Conservation (phyloP, 1,284 basidiomycete species). For the Singerocomus inundabilis region DNA sequence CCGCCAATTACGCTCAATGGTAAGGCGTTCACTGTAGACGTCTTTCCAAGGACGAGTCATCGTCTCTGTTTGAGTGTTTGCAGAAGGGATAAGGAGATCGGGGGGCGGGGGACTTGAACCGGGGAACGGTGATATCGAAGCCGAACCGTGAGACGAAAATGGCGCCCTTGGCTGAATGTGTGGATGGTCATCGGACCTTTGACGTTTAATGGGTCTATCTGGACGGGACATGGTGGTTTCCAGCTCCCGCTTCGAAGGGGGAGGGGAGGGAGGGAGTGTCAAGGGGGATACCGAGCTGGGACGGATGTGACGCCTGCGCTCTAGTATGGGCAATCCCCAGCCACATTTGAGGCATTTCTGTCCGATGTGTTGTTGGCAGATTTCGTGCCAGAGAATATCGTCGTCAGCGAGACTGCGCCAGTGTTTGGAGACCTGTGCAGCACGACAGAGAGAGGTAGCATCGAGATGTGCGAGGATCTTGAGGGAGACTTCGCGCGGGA, state of each 20-base stretch:
- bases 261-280: constrained; percentile 20
- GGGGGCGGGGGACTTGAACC: constrained; percentile 15
- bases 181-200: constrained; percentile 35
- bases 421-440: constrained; percentile 86
- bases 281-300: constrained; percentile 36
- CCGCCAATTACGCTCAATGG: constrained; percentile 96
- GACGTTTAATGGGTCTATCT: constrained; percentile 51
- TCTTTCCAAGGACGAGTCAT: constrained; percentile 94
- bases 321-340: constrained; percentile 93
- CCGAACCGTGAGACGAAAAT: constrained; percentile 13
- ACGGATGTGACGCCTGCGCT: constrained; percentile 59
- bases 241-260: constrained; percentile 40
- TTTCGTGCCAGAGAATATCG: constrained; percentile 92
- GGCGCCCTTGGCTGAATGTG: background rate
- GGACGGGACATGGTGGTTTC: constrained; percentile 30
- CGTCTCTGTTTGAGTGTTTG: constrained; percentile 13
- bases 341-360: constrained; percentile 97
- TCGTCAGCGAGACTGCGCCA: constrained; percentile 96
- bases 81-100: constrained; percentile 14
- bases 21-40: constrained; percentile 97
- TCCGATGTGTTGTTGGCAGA: constrained; percentile 99
- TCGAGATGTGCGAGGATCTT: constrained; percentile 92
- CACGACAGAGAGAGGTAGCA: constrained; percentile 92
- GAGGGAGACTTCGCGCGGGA: constrained; percentile 90
- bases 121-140: constrained; percentile 14